phyloP scores from a whole-genome alignment of 2,329 filamentous ascomycete genomes.

The Aaosphaeria arxii region DNA sequence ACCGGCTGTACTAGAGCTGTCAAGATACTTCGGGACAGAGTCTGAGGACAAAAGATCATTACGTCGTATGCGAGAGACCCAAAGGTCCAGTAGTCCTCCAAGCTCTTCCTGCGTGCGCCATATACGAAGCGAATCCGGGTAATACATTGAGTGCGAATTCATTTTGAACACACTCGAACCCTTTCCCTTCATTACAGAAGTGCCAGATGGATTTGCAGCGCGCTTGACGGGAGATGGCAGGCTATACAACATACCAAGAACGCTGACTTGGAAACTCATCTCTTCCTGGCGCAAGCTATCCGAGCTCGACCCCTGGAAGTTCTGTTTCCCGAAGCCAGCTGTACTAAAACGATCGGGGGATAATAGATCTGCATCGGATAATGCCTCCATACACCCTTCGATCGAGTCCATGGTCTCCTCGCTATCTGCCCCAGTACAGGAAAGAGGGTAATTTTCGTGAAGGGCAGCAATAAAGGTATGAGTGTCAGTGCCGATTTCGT shows the following conservation, averaged over 20 bases:
- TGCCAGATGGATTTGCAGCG: slow-evolving; percentile 38
- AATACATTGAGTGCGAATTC: slow-evolving; percentile 87
- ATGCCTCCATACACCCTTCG: slow-evolving; percentile 77
- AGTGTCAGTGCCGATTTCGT: slow-evolving; percentile 90
- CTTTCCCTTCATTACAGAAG: slow-evolving; percentile 33
- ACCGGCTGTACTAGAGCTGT: slow-evolving; percentile 30
- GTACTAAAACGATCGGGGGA: slow-evolving; percentile 70
- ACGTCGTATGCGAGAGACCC: slow-evolving; percentile 58
- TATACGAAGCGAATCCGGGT: slow-evolving; percentile 77
- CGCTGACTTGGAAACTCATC: slow-evolving; percentile 87
- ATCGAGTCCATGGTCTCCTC: slow-evolving; percentile 70
- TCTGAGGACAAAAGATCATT: slow-evolving; percentile 25
- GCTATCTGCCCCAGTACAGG: slow-evolving; percentile 65
- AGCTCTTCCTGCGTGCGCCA: slow-evolving; percentile 84
- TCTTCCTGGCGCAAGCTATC: slow-evolving; percentile 88
- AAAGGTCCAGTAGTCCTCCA: slow-evolving; percentile 68
- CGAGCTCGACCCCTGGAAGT: slow-evolving; percentile 50
- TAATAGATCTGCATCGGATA: slow-evolving; percentile 86
- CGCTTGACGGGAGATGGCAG: slow-evolving; percentile 82
- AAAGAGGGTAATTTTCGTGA: slow-evolving; percentile 90
- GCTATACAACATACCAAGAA: slow-evolving; percentile 80
- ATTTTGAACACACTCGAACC: slow-evolving; percentile 27
- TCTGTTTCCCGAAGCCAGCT: slow-evolving; percentile 50
- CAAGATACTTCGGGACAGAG: slow-evolving; percentile 22
- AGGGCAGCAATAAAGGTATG: slow-evolving; percentile 85